A percentile compares a stretch with the other conserved stretches of the same genome.
These are phyloP conservation scores for Capsicum rhomboideum DNA, from an alignment of 257 asterid species.

Conservation along the genomic window DNA sequence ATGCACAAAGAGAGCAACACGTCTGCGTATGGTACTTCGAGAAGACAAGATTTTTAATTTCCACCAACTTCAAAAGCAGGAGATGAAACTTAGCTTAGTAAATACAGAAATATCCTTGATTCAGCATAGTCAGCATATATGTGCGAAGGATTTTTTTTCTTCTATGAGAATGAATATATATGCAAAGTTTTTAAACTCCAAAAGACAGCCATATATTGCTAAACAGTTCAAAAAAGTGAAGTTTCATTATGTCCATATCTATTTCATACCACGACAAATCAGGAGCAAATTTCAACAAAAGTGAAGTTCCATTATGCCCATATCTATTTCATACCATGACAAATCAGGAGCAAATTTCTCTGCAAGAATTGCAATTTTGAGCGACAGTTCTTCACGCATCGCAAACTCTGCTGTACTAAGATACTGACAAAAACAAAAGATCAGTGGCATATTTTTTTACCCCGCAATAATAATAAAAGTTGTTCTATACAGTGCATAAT, in stretches of 20 bases:
- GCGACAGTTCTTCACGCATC: slow-evolving; percentile 61
- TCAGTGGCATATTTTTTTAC: slow-evolving; percentile 11
- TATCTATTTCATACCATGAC: slow-evolving; percentile 57
- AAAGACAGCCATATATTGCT: neutral
- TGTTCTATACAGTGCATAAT: neutral
- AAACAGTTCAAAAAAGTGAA: neutral
- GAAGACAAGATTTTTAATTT: neutral
- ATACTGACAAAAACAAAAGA: slow-evolving; percentile 37
- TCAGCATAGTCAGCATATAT: neutral
- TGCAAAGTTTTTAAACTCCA: neutral
- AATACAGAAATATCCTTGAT: neutral
- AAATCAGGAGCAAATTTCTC: slow-evolving; percentile 98
- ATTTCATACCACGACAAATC: slow-evolving; percentile 81
- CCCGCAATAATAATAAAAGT: neutral
- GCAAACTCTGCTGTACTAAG: slow-evolving; percentile 76
- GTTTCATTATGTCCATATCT: neutral
- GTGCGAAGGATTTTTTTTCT: neutral
- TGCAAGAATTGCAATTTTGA: slow-evolving; percentile 88
- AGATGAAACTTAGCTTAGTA: neutral
- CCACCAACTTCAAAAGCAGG: neutral
- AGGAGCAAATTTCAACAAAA: slow-evolving; percentile 67
- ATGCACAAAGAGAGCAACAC: neutral
- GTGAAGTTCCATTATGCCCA: neutral
- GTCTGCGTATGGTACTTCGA: neutral
- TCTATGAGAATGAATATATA: neutral